Evolutionary conservation across 441 rosid genomes (phyloP), one percentile per base, ranked within the genome.

Genomic region (Erodium moschatum): DNA sequence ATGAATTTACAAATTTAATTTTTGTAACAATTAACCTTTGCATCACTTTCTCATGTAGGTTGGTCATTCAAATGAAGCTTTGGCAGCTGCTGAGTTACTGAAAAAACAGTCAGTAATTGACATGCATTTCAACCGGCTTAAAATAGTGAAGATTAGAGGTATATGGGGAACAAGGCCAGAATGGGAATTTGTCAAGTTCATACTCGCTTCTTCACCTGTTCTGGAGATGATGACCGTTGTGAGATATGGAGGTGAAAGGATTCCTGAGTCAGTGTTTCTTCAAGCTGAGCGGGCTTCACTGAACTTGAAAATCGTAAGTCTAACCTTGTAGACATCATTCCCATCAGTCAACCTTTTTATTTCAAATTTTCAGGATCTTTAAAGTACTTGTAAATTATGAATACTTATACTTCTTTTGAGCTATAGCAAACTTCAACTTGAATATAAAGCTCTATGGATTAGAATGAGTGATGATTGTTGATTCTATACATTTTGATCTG

Each of bases 131-230:
- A 56, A 50, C 80, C 67, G 70, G 29, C 78, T 79, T 7, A 74
- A 76, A 66, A 64, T 62, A 7, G 76, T 74, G 70, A 71, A 62
- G 70, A 74, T 76, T 38, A 76, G 79, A 68, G 75, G 82, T 62
- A 46, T 71, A 15, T n/a, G 33, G 15, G 58, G 71, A 16, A 54
- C 74, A 27, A 38, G 63, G 61, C 8, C 54, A 0, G 78, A 74
- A 60, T 66, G 70, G 77, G 80, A 76, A 38, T 69, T 79, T 61
- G 52, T 76, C 9, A 74, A 64, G 64, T 48, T 76, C n/a, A 31
- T 79, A 24, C 77, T 76, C 3, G 67, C 66, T 44, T 50, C 44
- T 69, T 76, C 80, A 7, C 80, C 78, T 5, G 66, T 46, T 65
- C 76, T 79, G 11, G 74, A 76, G 73, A 19, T 58, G 24, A 42